Percentiles rank a stretch among this genome's conserved stretches.
Conservation (phyloP, 495 filamentous ascomycete species). For the Cercophora newfieldiana region DNA sequence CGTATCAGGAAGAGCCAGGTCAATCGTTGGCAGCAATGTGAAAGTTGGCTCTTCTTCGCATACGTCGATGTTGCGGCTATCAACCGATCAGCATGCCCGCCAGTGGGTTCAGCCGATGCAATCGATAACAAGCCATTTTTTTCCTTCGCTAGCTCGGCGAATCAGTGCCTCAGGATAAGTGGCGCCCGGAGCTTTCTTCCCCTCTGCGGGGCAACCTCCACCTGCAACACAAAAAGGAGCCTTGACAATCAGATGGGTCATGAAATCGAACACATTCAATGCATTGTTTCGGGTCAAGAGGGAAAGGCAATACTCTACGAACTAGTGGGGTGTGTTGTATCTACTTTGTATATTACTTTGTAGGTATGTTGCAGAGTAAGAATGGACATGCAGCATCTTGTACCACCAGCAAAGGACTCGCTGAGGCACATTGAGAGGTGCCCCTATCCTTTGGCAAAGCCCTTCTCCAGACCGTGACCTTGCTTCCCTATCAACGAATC, state of each 20-base stretch:
- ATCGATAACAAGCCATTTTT: slow-evolving; percentile 11
- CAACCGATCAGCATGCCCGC: neutral
- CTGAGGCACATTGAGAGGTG: too few species aligned
- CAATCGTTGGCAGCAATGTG: neutral
- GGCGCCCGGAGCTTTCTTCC: neutral
- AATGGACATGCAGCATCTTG: too few species aligned
- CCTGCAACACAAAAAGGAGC: too few species aligned
- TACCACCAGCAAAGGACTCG: too few species aligned
- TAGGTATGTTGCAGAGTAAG: too few species aligned
- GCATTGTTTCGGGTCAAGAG: slow-evolving; percentile 1
- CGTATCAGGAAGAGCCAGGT: neutral
- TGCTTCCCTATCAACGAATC: too few species aligned
- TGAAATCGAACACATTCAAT: neutral
- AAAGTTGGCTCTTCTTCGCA: neutral
- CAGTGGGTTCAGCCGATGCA: slow-evolving; percentile 11
- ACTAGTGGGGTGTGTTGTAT: neutral
- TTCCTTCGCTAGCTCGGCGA: neutral
- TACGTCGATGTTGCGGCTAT: neutral
- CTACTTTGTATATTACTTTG: too few species aligned
- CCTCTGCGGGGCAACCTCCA: neutral
- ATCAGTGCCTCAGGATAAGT: neutral
- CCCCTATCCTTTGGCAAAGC: too few species aligned
- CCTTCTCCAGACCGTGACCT: too few species aligned
- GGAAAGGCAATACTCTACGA: neutral
- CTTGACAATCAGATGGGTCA: neutral